A percentile compares a stretch with the other conserved stretches of the same genome.
These are phyloP conservation scores for Pythium sp. DNA, from an alignment of 352 stramenopile genomes.

Conservation along the genomic window DNA sequence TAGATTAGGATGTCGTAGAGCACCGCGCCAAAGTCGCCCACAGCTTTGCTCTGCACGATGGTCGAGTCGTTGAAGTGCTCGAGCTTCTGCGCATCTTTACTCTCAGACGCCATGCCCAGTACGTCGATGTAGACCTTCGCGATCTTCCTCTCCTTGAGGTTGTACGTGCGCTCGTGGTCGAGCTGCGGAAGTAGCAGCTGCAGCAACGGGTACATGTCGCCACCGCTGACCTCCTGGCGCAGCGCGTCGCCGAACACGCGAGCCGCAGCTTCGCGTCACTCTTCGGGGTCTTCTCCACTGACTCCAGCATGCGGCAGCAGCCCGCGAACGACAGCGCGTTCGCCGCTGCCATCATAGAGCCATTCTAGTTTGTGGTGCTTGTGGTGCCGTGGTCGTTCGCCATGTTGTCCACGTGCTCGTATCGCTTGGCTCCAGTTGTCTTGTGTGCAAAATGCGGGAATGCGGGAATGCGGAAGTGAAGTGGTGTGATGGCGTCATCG, in stretches of 20 bases:
- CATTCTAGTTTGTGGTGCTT: not conserved
- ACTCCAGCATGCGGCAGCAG: conserved; percentile 72
- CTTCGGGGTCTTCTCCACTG: conserved; percentile 66
- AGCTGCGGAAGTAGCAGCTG: conserved; percentile 74
- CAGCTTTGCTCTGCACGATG: conserved; percentile 72
- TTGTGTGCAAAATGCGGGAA: not conserved
- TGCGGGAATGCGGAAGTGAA: not conserved
- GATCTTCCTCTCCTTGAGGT: conserved; percentile 87
- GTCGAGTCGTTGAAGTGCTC: conserved; percentile 84
- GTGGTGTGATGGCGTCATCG: not conserved
- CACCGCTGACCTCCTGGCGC: conserved; percentile 43
- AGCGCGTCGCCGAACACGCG: conserved; percentile 69
- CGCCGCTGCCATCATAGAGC: not conserved
- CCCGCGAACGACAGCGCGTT: conserved; percentile 58
- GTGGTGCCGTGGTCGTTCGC: not conserved
- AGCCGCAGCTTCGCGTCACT: conserved; percentile 72
- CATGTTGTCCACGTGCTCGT: not conserved
- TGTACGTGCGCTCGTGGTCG: conserved; percentile 84
- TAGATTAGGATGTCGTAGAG: conserved; percentile 73
- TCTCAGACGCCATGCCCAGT: conserved; percentile 59
- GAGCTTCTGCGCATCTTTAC: conserved; percentile 71
- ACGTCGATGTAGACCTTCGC: conserved; percentile 75
- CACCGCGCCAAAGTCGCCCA: conserved; percentile 81
- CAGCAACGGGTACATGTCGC: conserved; percentile 73
- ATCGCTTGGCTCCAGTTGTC: not conserved